Conservation (phyloP, 2,329 filamentous ascomycete species). For the Penicillium hesseltinei region DNA sequence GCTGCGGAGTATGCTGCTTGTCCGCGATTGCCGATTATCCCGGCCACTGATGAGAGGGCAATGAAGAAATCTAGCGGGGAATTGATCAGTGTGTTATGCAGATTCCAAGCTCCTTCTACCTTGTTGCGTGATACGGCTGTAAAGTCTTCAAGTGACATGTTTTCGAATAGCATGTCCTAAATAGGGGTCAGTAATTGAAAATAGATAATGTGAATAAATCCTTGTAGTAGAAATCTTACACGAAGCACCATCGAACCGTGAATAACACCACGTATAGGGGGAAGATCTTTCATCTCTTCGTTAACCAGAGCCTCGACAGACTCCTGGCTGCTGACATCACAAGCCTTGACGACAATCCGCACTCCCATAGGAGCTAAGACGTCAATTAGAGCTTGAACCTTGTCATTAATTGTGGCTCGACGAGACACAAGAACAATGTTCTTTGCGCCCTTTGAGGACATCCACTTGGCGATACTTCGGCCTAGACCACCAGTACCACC, state of each 20-base stretch:
- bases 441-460: constrained; percentile 52
- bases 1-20: constrained; percentile 30
- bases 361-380: constrained; percentile 17
- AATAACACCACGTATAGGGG: constrained; percentile 45
- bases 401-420: constrained; percentile 29
- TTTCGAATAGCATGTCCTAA: constrained; percentile 33
- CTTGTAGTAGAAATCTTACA: constrained; percentile 16
- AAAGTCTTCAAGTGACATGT: constrained; percentile 30
- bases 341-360: constrained; percentile 28
- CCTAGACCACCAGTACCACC: constrained; percentile 61
- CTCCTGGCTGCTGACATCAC: constrained; percentile 32
- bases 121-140: constrained; percentile 16
- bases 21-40: constrained; percentile 29
- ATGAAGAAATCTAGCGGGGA: constrained; percentile 29
- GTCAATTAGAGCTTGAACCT: constrained; percentile 18
- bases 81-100: constrained; percentile 25
- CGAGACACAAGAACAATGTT: constrained; percentile 56
- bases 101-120: constrained; percentile 31
- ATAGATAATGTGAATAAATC: background rate
- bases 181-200: background rate
- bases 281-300: constrained; percentile 22
- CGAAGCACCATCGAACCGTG: constrained; percentile 49
- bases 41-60: constrained; percentile 28
- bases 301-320: constrained; percentile 31
- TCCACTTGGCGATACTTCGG: constrained; percentile 51